Evolutionary conservation across 2,329 filamentous ascomycete genomes (phyloP), one percentile per base, ranked within the genome.

Genomic region (Ophiostoma australiae): DNA sequence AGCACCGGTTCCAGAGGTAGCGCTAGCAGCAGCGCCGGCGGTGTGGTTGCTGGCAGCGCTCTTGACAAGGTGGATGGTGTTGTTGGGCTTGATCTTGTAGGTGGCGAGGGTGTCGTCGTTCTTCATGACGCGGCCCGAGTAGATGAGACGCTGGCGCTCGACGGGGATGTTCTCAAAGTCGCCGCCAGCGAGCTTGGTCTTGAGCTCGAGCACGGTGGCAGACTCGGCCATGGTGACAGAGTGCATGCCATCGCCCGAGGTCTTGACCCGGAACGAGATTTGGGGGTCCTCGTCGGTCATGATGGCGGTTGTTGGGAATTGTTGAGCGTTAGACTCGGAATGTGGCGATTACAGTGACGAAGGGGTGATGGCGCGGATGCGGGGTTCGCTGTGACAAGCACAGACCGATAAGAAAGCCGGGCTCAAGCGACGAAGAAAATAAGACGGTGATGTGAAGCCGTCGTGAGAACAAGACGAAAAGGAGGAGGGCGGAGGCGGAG

Each of bases 41-140:
- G 84, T 76, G 63, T 85, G 84, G 77, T 96, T 97, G 85, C 94
- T 97, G 73, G 92, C 91, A 65, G 95, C 94, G 78, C 93, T 96
- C 84, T 97, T 97, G 77, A 99, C 95, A 77, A 99, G 87, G 80
- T 99, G 95, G 76, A 99, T 89, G 23, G 94, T 98, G 81, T 98
- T 95, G 74, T 94, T 93, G 74, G 92, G 86, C 85, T 97, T 97
- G 81, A 99, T 94, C 84, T 97, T 98, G 84, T 96, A 96, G 71
- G 88, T 88, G 74, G 86, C 88, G 63, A 99, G 83, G 0, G 91
- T 90, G 76, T 99, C 94, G 72, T 91, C 89, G 79, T 99, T 95
- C 84, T 98, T 99, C 83, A 99, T 89, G 73, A 99, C 94, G 73
- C 94, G 90, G 70, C 95, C 95, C 6, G 94, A 97, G 84, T 98